Percentiles rank a stretch among this genome's conserved stretches.
phyloP scores from a whole-genome alignment of 495 filamentous ascomycete genomes.

The Schizothecium vesticola region DNA sequence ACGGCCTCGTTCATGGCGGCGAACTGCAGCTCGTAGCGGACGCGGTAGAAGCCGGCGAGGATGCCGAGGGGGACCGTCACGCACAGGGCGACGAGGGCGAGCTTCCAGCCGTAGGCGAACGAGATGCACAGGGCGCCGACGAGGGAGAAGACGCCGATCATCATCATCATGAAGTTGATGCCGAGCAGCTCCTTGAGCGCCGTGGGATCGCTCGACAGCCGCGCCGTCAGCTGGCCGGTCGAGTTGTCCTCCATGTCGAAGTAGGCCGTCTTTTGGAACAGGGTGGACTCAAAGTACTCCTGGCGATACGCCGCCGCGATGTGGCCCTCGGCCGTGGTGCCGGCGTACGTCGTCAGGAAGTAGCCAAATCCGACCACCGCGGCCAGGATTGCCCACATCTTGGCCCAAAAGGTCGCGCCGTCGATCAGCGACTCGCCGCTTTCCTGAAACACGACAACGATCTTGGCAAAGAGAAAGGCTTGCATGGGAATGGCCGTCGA shows the following conservation, averaged over 20 bases:
- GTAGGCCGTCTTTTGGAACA: constrained; percentile 55
- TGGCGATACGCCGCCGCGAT: constrained; percentile 48
- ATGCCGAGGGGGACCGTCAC: constrained; percentile 47
- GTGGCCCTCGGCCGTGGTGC: constrained; percentile 35
- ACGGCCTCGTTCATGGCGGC: constrained; percentile 50
- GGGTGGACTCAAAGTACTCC: constrained; percentile 53
- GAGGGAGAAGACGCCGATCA: constrained; percentile 46
- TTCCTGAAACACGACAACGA: constrained; percentile 37
- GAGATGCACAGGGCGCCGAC: constrained; percentile 46
- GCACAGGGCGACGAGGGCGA: constrained; percentile 46
- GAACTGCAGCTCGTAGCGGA: constrained; percentile 53
- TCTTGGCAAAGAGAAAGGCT: constrained; percentile 42
- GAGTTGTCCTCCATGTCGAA: constrained; percentile 61
- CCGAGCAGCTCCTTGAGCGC: constrained; percentile 59
- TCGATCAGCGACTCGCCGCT: constrained; percentile 18
- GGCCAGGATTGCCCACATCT: constrained; percentile 45
- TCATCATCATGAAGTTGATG: constrained; percentile 48
- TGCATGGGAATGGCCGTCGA: constrained; percentile 36
- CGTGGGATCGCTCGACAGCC: constrained; percentile 53
- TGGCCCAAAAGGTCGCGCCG: constrained; percentile 40
- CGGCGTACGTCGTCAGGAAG: constrained; percentile 30
- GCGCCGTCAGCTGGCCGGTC: constrained; percentile 55
- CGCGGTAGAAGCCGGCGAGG: constrained; percentile 45
- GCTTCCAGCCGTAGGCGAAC: constrained; percentile 54
- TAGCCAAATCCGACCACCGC: constrained; percentile 36